phyloP scores from a whole-genome alignment of 345 rosid genomes.

The Carallia brachiata region DNA sequence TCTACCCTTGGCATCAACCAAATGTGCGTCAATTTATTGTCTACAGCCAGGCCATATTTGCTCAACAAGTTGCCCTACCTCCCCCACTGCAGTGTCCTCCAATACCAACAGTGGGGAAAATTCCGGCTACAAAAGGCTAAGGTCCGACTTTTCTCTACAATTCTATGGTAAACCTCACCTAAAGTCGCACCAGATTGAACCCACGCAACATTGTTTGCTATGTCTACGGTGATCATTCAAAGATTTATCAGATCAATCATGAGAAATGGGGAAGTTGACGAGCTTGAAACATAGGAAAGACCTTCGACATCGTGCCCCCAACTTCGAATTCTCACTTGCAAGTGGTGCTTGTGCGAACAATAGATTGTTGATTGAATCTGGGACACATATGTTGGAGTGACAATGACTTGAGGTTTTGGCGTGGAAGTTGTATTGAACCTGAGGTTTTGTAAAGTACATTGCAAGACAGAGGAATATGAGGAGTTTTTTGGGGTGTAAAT shows the following conservation, averaged over 20 bases:
- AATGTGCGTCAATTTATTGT: constrained; percentile 8
- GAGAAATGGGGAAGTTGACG: constrained; percentile 9
- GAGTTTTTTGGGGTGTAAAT: constrained; percentile 14
- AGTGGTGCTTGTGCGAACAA: not conserved
- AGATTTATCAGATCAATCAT: constrained; percentile 21
- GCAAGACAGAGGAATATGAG: constrained; percentile 4
- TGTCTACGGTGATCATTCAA: constrained; percentile 6
- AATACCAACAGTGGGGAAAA: constrained; percentile 19
- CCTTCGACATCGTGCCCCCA: constrained; percentile 22
- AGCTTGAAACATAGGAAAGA: constrained; percentile 11
- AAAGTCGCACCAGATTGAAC: constrained; percentile 25
- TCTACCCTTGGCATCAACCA: constrained; percentile 15
- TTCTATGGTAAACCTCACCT: constrained; percentile 16
- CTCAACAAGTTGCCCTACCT: constrained; percentile 14
- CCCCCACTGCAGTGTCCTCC: constrained; percentile 30
- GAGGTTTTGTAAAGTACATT: constrained; percentile 2
- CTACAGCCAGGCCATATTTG: constrained; percentile 23
- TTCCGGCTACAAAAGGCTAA: constrained; percentile 25
- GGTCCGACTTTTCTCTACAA: constrained; percentile 9
- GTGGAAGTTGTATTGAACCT: constrained; percentile 9
- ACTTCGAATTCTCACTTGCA: constrained; percentile 22
- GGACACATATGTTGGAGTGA: constrained; percentile 3
- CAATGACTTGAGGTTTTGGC: constrained; percentile 17
- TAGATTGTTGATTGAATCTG: constrained; percentile 10
- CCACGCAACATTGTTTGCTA: constrained; percentile 17